Evolutionary conservation across 192 early-diverging fungal genomes (phyloP).

Genomic region (Borealophlyctis nickersoniae): DNA sequence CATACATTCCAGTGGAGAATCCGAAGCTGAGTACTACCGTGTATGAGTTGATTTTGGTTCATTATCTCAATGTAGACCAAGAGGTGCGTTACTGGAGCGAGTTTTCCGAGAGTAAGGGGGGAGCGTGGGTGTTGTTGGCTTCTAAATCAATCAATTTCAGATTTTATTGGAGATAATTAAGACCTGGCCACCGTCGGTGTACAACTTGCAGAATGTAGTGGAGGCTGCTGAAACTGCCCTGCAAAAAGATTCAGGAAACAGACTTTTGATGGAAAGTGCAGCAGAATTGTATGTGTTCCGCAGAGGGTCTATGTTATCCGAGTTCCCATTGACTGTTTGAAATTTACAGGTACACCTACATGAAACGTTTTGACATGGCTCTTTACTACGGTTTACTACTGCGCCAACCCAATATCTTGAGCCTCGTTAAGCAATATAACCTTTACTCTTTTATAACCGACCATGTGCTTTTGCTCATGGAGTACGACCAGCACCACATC

Average conservation of each 20-base stretch:
- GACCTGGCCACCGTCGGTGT: slow-evolving; percentile 77
- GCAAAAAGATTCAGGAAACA: slow-evolving; percentile 52
- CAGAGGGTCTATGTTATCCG: slow-evolving; percentile 4
- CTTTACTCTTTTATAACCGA: slow-evolving; percentile 76
- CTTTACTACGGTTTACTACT: slow-evolving; percentile 79
- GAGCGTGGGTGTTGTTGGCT: slow-evolving; percentile 2
- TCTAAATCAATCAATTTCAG: slow-evolving; percentile 26
- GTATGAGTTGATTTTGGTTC: slow-evolving; percentile 84
- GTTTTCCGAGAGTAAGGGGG: slow-evolving; percentile 1
- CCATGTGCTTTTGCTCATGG: slow-evolving; percentile 77
- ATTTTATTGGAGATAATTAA: slow-evolving; percentile 61
- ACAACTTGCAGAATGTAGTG: slow-evolving; percentile 71
- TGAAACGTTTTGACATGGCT: slow-evolving; percentile 72
- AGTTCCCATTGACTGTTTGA: slow-evolving; percentile 3
- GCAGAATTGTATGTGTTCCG: slow-evolving; percentile 51
- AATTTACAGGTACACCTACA: slow-evolving; percentile 55
- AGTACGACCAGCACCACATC: slow-evolving; percentile 65
- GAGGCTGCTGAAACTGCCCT: slow-evolving; percentile 70
- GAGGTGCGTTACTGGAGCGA: slow-evolving; percentile 35
- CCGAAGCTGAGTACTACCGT: slow-evolving; percentile 73
- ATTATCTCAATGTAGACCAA: slow-evolving; percentile 65
- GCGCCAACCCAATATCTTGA: slow-evolving; percentile 67
- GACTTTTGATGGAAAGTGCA: slow-evolving; percentile 66
- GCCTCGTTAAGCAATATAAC: slow-evolving; percentile 70
- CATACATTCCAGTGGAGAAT: slow-evolving; percentile 70